Evolutionary conservation across 2,329 filamentous ascomycete species (phyloP), one percentile per base, ranked within the genome.

Genomic region (Furcasterigmium sp.): DNA sequence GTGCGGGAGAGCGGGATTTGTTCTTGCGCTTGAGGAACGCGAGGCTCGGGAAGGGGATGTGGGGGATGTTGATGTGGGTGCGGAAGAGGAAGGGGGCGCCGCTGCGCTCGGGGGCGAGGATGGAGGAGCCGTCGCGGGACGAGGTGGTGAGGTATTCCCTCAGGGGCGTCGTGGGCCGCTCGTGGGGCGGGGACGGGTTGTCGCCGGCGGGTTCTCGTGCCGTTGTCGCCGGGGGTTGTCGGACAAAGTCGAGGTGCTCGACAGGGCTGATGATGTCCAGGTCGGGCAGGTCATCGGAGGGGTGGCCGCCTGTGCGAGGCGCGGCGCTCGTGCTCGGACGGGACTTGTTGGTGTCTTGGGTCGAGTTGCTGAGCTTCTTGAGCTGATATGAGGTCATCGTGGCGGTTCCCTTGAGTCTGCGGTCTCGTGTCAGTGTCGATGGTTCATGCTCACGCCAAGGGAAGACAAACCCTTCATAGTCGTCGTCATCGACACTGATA

Each of bases 61-160:
- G 17, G 5, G 37, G 37, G 13, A 32, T 6, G 43, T 56, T 53
- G 47, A 61, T 46, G 15, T 50, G 53, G n/a, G 60, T 64, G 38
- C 59, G 58, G 52, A 65, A 62, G 34, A 56, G 53, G 29, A 65
- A 63, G 15, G 61, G 60, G 43, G 62, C 65, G 17, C n/a, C 32
- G 4, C n/a, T 15, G 5, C 32, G 32, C 15, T 35, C 32, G 4
- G 32, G 32, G 32, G 15, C n/a, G 32, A 35, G 32, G 32, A 35
- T 35, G n/a, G 32, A 15, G 8, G 15, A 17, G 32, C 18, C 5
- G n/a, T 20, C 18, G 36, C 18, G 36, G 32, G 32, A 17, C 8
- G 32, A 9, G n/a, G 32, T 35, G 32, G 32, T 18, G 32, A 35
- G 18, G 32, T 35, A 35, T 10, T 35, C 32, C 17, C 32, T 15